Evolutionary conservation across 345 rosid species (phyloP).

Genomic region (Psidium guajava): DNA sequence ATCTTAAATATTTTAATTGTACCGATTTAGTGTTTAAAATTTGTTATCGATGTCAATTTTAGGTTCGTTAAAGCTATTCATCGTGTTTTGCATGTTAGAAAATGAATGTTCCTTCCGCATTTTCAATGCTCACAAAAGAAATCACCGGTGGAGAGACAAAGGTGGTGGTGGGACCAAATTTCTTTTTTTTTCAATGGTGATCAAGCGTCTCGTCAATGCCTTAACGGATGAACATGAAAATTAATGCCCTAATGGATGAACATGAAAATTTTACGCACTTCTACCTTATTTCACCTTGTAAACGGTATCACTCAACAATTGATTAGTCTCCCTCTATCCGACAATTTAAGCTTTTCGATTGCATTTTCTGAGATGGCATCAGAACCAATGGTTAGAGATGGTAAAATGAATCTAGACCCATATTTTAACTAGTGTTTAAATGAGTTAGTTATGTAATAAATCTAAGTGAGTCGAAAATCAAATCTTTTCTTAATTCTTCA

Average conservation of each 20-base stretch:
- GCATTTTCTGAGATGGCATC: neutral
- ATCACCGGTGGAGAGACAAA: neutral
- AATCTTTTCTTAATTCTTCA: too few relatives aligned
- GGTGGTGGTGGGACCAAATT: neutral
- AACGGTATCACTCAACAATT: rapidly evolving
- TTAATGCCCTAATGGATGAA: neutral
- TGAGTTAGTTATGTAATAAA: too few relatives aligned
- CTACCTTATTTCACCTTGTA: rapidly evolving
- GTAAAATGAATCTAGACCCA: too few relatives aligned
- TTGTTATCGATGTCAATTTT: too few relatives aligned
- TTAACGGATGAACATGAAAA: too few relatives aligned
- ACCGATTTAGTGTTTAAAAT: too few relatives aligned
- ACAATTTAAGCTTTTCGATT: rapidly evolving
- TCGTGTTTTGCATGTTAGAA: too few relatives aligned
- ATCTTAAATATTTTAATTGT: too few relatives aligned
- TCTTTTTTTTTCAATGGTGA: too few relatives aligned
- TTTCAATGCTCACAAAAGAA: neutral
- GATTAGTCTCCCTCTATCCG: rapidly evolving
- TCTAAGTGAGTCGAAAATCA: too few relatives aligned
- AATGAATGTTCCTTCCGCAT: neutral
- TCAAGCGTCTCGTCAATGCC: neutral
- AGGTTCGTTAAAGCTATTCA: too few relatives aligned
- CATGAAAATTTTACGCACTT: neutral
- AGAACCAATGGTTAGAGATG: neutral
- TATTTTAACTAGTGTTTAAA: too few relatives aligned